Conservation (phyloP, 441 rosid genomes). For the Pelargonium citronellum region DNA sequence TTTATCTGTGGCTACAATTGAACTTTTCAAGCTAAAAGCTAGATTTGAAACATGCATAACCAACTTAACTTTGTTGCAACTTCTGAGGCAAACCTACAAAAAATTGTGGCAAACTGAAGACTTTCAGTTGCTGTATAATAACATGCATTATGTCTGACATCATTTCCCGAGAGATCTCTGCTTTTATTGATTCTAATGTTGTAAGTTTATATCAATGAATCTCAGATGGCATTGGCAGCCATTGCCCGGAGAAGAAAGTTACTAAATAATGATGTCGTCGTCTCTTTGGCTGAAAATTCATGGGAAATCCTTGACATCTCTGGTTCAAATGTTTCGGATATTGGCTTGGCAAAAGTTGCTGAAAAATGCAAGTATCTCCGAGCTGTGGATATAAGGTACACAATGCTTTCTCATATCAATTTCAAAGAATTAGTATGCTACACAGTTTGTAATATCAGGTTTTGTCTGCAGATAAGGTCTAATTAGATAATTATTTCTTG, state of each 20-base stretch:
- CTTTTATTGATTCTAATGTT: conserved; percentile 12
- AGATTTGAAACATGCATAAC: background rate
- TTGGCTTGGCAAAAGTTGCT: conserved; percentile 54
- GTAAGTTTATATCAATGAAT: conserved; percentile 13
- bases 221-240: conserved; percentile 61
- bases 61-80: background rate
- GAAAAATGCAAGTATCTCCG: conserved; percentile 54
- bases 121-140: background rate
- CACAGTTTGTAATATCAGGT: background rate
- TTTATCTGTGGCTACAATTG: background rate
- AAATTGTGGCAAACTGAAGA: background rate
- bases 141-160: too few species aligned
- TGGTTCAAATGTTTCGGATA: conserved; percentile 64
- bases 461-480: background rate
- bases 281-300: conserved; percentile 65
- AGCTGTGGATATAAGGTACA: conserved; percentile 79
- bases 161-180: too few species aligned
- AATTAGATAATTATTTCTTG: background rate
- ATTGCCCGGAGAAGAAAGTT: conserved; percentile 78
- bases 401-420: background rate
- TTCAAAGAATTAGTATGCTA: background rate
- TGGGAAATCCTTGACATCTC: conserved; percentile 82
- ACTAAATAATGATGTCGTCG: conserved; percentile 49
- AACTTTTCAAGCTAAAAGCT: background rate
- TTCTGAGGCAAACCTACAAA: background rate